A percentile compares a stretch with the other conserved stretches of the same genome.
These are phyloP conservation scores for Mucor indicus DNA, from an alignment of 371 early-diverging fungal species.

Conservation along the genomic window DNA sequence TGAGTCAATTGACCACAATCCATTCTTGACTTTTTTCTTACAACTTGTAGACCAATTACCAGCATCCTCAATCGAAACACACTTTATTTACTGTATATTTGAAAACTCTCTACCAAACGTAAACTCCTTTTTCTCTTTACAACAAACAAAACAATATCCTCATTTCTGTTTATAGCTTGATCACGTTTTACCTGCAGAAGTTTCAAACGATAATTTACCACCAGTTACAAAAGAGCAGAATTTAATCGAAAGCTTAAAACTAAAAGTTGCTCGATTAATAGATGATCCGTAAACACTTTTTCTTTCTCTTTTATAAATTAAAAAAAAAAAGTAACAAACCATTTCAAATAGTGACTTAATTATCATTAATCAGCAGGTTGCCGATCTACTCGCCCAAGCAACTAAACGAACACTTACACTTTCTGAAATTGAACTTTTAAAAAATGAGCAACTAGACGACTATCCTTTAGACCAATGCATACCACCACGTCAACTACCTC, in stretches of 20 bases:
- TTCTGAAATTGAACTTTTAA: conserved; percentile 32
- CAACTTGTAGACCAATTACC: conserved; percentile 26
- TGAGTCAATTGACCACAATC: conserved; percentile 29
- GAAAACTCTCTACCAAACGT: conserved; percentile 27
- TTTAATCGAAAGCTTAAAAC: conserved; percentile 9
- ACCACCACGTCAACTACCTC: conserved; percentile 20
- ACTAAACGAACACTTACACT: conserved; percentile 30
- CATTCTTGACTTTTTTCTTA: conserved; percentile 45
- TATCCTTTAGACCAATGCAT: conserved; percentile 9
- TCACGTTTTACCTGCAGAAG: conserved; percentile 15
- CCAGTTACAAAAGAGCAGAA: conserved; percentile 3
- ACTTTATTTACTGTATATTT: conserved; percentile 37
- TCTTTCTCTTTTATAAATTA: neutral
- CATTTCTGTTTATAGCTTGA: conserved; percentile 15
- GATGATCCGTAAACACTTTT: conserved; percentile 30
- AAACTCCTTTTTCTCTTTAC: neutral
- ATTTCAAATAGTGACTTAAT: conserved; percentile 2
- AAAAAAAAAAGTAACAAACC: neutral
- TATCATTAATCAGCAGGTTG: conserved; percentile 4
- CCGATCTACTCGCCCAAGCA: conserved; percentile 12
- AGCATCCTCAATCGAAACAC: conserved; percentile 20
- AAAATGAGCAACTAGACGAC: conserved; percentile 8
- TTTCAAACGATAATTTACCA: conserved; percentile 12
- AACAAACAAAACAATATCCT: neutral
- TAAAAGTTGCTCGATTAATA: conserved; percentile 24